A percentile compares a stretch with the other conserved stretches of the same genome.
These are phyloP conservation scores for Nothophaeocryptopus gaeumannii DNA, from an alignment of 2,329 filamentous ascomycete genomes.

Conservation along the genomic window DNA sequence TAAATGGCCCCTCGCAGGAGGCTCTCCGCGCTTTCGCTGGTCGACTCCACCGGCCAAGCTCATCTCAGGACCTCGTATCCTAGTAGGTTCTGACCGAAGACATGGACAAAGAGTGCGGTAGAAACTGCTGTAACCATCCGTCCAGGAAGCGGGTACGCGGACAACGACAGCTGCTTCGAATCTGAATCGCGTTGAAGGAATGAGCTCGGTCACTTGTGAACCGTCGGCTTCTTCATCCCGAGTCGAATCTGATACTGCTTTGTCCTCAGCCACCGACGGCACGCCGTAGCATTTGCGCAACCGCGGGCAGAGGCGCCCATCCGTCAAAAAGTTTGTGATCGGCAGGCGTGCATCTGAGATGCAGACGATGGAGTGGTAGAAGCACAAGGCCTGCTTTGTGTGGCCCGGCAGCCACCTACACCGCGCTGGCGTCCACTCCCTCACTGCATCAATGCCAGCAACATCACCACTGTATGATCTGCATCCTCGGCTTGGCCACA, in stretches of 20 bases:
- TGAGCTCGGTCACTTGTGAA: no score
- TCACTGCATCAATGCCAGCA: neutral
- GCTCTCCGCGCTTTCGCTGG: slow-evolving; percentile 2
- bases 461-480: slow-evolving; percentile 7
- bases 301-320: slow-evolving; percentile 11
- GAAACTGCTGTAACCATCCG: slow-evolving; percentile 9
- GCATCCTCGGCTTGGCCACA: slow-evolving; percentile 16
- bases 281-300: slow-evolving; percentile 18
- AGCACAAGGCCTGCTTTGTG: slow-evolving; percentile 1
- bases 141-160: neutral
- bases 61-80: no score
- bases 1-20: neutral
- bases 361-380: neutral
- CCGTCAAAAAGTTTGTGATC: slow-evolving; percentile 5
- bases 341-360: slow-evolving; percentile 17
- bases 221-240: no score
- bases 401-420: slow-evolving; percentile 10
- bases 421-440: neutral
- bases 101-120: slow-evolving; percentile 13
- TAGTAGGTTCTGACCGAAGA: no score
- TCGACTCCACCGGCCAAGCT: neutral
- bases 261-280: slow-evolving; percentile 6
- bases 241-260: neutral
- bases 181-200: no score
- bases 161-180: no score